Evolutionary conservation across 179 eudicot species (phyloP).

Genomic region (Gypsophila paniculata): DNA sequence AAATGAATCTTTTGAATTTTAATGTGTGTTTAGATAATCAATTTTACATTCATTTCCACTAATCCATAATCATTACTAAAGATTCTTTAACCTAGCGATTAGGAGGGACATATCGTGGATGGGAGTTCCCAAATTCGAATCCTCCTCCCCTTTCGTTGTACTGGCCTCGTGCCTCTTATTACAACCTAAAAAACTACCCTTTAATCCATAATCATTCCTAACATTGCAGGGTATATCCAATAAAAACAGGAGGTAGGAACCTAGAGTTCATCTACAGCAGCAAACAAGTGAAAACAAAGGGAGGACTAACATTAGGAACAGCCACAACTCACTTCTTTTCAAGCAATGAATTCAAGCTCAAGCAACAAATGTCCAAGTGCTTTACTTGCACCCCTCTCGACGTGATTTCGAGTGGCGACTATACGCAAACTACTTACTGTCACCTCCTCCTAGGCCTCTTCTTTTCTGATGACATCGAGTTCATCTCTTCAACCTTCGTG

Average conservation of each 20-base stretch:
- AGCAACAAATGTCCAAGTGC: constrained; percentile 45
- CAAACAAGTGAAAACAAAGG: constrained; percentile 56
- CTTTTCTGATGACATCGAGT: constrained; percentile 45
- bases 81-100: too few relatives aligned
- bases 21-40: too few relatives aligned
- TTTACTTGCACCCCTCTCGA: constrained; percentile 61
- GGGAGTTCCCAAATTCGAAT: too few relatives aligned
- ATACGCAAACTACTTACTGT: constrained; percentile 62
- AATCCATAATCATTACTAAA: too few relatives aligned
- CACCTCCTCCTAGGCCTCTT: constrained; percentile 68
- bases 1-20: too few relatives aligned
- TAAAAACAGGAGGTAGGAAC: constrained; percentile 46
- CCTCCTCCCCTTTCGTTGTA: too few relatives aligned
- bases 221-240: constrained; percentile 51
- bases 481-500: constrained; percentile 57
- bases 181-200: too few relatives aligned
- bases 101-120: too few relatives aligned
- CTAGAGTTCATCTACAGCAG: constrained; percentile 73
- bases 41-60: too few relatives aligned
- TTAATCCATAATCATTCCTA: too few relatives aligned
- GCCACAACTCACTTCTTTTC: constrained; percentile 68
- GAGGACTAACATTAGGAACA: constrained; percentile 58
- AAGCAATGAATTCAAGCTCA: constrained; percentile 59
- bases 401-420: constrained; percentile 63
- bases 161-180: too few relatives aligned